Evolutionary conservation across 805 yeast species (phyloP).

Genomic region (Candida schatavii): DNA sequence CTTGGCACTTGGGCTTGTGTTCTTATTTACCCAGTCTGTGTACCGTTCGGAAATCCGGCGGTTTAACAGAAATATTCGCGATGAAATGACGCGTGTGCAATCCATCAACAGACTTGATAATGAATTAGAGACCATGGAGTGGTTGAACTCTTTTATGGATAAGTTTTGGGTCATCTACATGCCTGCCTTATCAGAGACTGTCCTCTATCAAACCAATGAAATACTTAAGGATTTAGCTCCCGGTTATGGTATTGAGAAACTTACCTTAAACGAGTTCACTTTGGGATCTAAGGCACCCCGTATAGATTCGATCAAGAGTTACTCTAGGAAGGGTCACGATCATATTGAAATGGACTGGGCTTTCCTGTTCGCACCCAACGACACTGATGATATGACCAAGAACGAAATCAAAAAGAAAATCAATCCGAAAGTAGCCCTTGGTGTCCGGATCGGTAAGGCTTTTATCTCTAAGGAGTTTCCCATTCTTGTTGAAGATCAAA

Average conservation of each 20-base stretch:
- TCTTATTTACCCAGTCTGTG: conserved; percentile 60
- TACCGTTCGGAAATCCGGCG: conserved; percentile 74
- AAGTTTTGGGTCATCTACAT: conserved; percentile 87
- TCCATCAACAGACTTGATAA: conserved; percentile 64
- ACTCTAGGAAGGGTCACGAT: conserved; percentile 65
- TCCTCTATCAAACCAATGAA: conserved; percentile 65
- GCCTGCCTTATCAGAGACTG: conserved; percentile 81
- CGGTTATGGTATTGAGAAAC: conserved; percentile 76
- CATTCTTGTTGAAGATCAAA: conserved; percentile 78
- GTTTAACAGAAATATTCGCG: conserved; percentile 69
- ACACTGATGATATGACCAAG: conserved; percentile 80
- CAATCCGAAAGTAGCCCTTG: conserved; percentile 78
- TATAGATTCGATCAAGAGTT: conserved; percentile 68
- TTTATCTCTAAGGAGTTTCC: conserved; percentile 74
- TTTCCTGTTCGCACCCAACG: conserved; percentile 76
- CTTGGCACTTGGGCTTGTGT: conserved; percentile 57
- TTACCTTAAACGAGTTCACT: conserved; percentile 73
- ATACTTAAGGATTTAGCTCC: conserved; percentile 70
- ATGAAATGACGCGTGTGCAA: conserved; percentile 66
- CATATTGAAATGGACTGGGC: conserved; percentile 82
- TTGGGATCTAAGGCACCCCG: conserved; percentile 80
- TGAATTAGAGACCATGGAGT: conserved; percentile 70
- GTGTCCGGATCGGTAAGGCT: conserved; percentile 79
- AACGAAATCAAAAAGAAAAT: conserved; percentile 66
- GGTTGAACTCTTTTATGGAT: conserved; percentile 74